Base-by-base conservation (phyloP, 176 grass and related monocot genomes). In the Oryza meridionalis region DNA sequence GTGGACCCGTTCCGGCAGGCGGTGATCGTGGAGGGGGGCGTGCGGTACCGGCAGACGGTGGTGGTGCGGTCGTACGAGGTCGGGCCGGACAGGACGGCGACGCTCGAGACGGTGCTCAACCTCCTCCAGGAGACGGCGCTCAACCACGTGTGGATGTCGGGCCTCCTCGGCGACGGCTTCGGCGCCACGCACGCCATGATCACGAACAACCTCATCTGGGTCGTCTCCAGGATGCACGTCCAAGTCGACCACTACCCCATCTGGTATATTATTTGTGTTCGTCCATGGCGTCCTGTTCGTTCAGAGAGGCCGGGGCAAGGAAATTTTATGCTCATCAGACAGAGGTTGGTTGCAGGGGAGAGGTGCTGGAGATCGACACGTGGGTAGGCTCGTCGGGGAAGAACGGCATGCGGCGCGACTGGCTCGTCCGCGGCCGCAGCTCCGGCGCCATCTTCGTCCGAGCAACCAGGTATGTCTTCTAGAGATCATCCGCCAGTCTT, bases 121-220 rank as follows among this genome's bases (percentile, higher is more conserved):
- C 88, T 93, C 14, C 92, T 93, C 50, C 92, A 93, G 92, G 92
- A 93, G 86, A 93, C 88, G 0, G 92, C 92, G 21, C 58, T 93
- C 46, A 93, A 93, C 80, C 88, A 93, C 55, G 92, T 93, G 10
- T 90, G 92, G 92, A 88, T 93, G 92, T 93, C 92, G 0, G 92
- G 92, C 6, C 79, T 93, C 53, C 86, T 93, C 6, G 88, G 92
- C 6, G 92, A 93, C 32, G 92, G 92, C 40, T 93, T 93, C 38
- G 92, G 92, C 35, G 92, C 92, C 11, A 93, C 92, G n/a, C 92
- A 93, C 63, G 92, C 86, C 16, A 93, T 93, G 92, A 86, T 84
- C 44, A 93, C 58, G 70, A 93, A 88, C 78, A 86, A 90, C 78
- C 92, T 93, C 22, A 93, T 93, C 70, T 93, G 92, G 92, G 92